These are phyloP conservation scores for Penicillium samsonianum DNA, from an alignment of 495 filamentous ascomycete species.

Conservation along the genomic window DNA sequence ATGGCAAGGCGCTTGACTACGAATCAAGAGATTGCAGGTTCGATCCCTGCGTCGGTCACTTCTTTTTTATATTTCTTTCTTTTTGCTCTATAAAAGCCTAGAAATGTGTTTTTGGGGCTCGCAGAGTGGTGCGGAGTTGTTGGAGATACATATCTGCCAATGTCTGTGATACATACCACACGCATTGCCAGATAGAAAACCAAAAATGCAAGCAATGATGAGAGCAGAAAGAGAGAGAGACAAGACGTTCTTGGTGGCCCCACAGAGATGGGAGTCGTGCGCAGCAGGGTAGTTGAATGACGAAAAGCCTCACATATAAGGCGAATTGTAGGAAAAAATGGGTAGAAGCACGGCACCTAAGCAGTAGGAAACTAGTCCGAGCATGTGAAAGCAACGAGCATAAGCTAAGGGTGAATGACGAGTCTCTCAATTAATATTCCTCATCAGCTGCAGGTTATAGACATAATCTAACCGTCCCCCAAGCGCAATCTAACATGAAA, in stretches of 20 bases:
- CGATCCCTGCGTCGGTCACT: slow-evolving; percentile 44
- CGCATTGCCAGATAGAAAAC: background rate
- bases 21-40: slow-evolving; percentile 62
- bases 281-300: background rate
- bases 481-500: background rate
- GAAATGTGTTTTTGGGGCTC: background rate
- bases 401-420: background rate
- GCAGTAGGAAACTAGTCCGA: background rate
- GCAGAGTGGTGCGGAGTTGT: too few species aligned
- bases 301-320: background rate
- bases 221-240: background rate
- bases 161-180: too few species aligned
- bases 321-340: background rate
- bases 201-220: background rate
- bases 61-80: slow-evolving; percentile 17
- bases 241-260: background rate
- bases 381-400: background rate
- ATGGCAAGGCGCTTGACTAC: slow-evolving; percentile 74
- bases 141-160: background rate
- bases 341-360: background rate
- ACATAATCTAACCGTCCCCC: background rate
- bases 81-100: background rate
- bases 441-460: background rate
- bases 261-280: background rate
- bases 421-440: background rate